Evolutionary conservation across 2,329 filamentous ascomycete genomes (phyloP), one percentile per base, ranked within the genome.

Genomic region (Hirsutella rhossiliensis): DNA sequence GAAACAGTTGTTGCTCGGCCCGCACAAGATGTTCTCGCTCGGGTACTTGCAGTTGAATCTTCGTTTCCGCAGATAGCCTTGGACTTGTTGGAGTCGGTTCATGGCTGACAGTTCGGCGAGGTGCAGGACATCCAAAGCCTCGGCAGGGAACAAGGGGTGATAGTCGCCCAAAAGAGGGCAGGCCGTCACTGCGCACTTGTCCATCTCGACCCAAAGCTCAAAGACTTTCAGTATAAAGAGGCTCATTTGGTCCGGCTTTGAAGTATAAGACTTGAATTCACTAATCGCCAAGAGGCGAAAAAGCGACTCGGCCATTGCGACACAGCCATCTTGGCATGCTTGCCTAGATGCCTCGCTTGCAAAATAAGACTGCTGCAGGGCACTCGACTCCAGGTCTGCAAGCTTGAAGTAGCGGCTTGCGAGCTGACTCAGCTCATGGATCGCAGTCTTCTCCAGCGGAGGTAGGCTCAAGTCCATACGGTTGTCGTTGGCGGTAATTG

Each of bases 181-280:
- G 19, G 5, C 12, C 4, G 6, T 9, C 9, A 44, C 17, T 3
- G 50, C 47, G n/a, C 19, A 41, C 20, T 41, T 36, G 27, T 52
- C 50, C 50, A 52, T 47, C 5, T 40, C 34, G 34, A 47, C 39
- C 47, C 47, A 52, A 2, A 52, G 41, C 8, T 47, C 46, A 17
- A 52, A 47, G 8, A 51, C 17, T 7, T 40, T 43, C 15, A 52
- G 47, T 5, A 48, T n/a, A 15, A 47, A 48, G 5, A 31, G 18
- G 19, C 48, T 51, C 19, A 47, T 36, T 11, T 46, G 47, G 12
- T 32, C 15, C 6, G 47, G 38, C 19, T 50, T 41, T 4, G 39
- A 43, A 23, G 38, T 17, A 15, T 47, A 41, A 1, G 15, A 11
- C 13, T 17, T 7, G 3, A 30, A 5, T 11, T 27, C 18, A 13